Base-by-base conservation (phyloP, 2,329 filamentous ascomycete genomes). In the Diaporthe longicolla region DNA sequence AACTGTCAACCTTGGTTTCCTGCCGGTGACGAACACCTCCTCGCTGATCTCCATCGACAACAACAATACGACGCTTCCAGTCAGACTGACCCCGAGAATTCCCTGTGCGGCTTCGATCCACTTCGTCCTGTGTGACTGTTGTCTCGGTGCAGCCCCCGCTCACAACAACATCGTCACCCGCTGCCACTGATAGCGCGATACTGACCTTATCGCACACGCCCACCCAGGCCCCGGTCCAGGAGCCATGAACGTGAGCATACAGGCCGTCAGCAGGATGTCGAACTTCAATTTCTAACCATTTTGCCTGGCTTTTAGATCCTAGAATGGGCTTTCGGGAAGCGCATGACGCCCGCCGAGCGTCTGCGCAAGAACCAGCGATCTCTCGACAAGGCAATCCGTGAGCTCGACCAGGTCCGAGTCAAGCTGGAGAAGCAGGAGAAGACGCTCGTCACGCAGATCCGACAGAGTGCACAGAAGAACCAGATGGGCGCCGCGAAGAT, bases 361-460 rank as follows among this genome's bases (percentile, higher is more conserved):
- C 88, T 96, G 83, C 92, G 94, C 84, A 96, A 96, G 88, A 97
- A 99, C 84, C 97, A 98, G 86, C 92, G 97, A 79, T 95, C 97
- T 78, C 92, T 99, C 77, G 97, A 99, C 85, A 98, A 98, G 87
- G 97, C 97, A 15, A 97, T 98, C 81, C 92, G 97, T 78, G 97
- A 99, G 83, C 90, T 99, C 70, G 97, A 99, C 81, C 93, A 97
- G 76, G 96, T 98, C 83, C 91, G 97, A 73, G 92, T 95, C 77
- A 99, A 99, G 87, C 89, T 99, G 43, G 97, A 99, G 87, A 97
- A 98, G 82, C 97, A 99, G 83, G 97, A 99, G 87, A 98, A 98
- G 91, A 98, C 97, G 81, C 89, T 99, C 71, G 93, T 98, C 71
- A 89, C 93, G 77, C 96, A 98, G 82, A 99, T 99, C 86, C 98